Percentiles rank a stretch among this genome's conserved stretches.
Conservation (phyloP, 352 stramenopile species). For the Vaucheria bursata region DNA sequence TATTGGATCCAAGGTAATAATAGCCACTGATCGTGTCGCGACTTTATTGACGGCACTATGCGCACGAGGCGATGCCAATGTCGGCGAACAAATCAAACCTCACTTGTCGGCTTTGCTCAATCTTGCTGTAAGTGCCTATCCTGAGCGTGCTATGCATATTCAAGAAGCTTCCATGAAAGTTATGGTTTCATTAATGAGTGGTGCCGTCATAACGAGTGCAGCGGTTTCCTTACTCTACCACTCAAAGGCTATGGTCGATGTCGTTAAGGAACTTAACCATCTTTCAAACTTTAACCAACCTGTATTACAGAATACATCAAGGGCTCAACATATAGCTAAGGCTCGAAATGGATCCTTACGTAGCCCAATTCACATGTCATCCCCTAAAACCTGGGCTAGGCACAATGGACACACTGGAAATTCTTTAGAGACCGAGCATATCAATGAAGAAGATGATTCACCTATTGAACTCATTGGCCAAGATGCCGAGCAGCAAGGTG, state of each 20-base stretch:
- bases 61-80: slow-evolving; percentile 16
- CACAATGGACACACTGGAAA: no score
- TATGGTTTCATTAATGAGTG: slow-evolving; percentile 40
- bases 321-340: no score
- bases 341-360: no score
- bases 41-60: slow-evolving; percentile 38
- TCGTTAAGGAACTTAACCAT: no score
- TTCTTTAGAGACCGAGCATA: no score
- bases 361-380: no score
- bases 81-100: slow-evolving; percentile 45
- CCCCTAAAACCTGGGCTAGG: no score
- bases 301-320: no score
- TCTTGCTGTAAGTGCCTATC: slow-evolving; percentile 42
- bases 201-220: slow-evolving; percentile 34
- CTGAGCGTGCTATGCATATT: slow-evolving; percentile 32
- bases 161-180: slow-evolving; percentile 36
- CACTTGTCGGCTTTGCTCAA: slow-evolving; percentile 43
- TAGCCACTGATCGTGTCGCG: slow-evolving; percentile 36
- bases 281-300: no score
- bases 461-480: slow-evolving; percentile 25
- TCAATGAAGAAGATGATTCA: not conserved
- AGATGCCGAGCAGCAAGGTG: slow-evolving; percentile 21
- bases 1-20: not conserved
- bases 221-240: slow-evolving; percentile 47
- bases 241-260: slow-evolving; percentile 39